Evolutionary conservation across 73 alveolate species (phyloP), one percentile per base, ranked within the genome.

Genomic region (Effrenium voratum): DNA sequence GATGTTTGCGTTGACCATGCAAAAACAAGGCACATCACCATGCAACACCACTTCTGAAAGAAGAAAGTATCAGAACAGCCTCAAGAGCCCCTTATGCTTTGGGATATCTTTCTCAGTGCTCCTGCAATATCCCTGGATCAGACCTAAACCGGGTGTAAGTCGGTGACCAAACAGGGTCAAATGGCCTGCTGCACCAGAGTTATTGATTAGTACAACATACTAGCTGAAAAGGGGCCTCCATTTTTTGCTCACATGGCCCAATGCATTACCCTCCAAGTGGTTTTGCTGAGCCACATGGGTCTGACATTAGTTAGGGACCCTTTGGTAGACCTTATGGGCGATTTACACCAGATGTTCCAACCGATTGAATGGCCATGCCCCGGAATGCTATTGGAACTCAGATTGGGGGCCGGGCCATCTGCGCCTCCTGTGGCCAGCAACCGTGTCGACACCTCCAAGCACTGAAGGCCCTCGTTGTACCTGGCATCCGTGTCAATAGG

Each of bases 381-480:
- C 36, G 26, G 8, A 3, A 15, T 2, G 2, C 49, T 49, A 12
- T 26, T 47, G 38, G 45, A 4, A 34, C 2, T 68, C 32, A 46
- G 60, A 45, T 5, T 3, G 59, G n/a, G 80, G 46, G 45, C 59
- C 32, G 12, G 87, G 57, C 97, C 97, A 28, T 90, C 97, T 44
- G 97, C 97, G 2, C 97, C 97, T 26, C 97, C 86, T 5, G 87
- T 90, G 87, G 83, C 80, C 57, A 90, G 45, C 87, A 90, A 36
- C 24, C 97, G 97, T 12, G 86, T 47, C 5, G 88, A 55, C 34
- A 57, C 97, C 28, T 90, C 87, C n/a, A 90, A 38, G 43, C 87
- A 44, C 57, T 90, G 85, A 52, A 90, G 75, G 75, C 96, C 96
- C 68, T 90, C 96, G 87, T 75, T 43, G 96, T 90, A 90, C 97